These are phyloP conservation scores for Oryza australiensis DNA, from an alignment of 176 grass and related monocot genomes.

Conservation along the genomic window DNA sequence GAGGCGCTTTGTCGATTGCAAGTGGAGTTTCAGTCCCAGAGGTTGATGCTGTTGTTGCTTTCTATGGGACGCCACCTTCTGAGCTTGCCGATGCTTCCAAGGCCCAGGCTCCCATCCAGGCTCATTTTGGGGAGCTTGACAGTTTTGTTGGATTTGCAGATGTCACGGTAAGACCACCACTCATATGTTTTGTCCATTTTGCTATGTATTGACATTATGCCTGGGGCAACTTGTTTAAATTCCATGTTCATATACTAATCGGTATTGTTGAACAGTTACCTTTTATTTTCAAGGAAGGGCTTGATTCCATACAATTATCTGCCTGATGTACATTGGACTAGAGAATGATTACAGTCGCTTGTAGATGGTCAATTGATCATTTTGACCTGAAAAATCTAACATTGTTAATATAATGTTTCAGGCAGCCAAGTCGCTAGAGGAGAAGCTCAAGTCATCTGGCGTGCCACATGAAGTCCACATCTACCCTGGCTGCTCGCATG, in stretches of 20 bases:
- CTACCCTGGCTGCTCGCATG: slow-evolving; percentile 74
- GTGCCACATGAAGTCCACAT: slow-evolving; percentile 73
- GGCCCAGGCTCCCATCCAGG: slow-evolving; percentile 89
- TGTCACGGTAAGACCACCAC: slow-evolving; percentile 61
- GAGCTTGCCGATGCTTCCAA: slow-evolving; percentile 81
- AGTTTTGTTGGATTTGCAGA: slow-evolving; percentile 83
- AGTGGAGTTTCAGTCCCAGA: slow-evolving; percentile 85
- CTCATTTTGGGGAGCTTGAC: slow-evolving; percentile 88
- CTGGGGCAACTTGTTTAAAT: not conserved
- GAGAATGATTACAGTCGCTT: not conserved
- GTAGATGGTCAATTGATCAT: not conserved
- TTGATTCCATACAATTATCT: not conserved
- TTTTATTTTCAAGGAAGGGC: not conserved
- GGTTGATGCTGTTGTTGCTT: slow-evolving; percentile 92
- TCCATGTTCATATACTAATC: not conserved
- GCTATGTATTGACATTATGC: not conserved
- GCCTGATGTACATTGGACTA: not conserved
- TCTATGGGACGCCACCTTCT: slow-evolving; percentile 80
- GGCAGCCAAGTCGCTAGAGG: slow-evolving; percentile 84
- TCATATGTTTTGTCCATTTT: not conserved
- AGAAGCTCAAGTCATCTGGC: slow-evolving; percentile 77
- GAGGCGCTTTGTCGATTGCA: slow-evolving; percentile 89
- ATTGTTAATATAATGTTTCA: slow-evolving; percentile 34
- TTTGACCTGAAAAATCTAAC: not conserved
- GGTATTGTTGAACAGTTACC: not conserved